Evolutionary conservation across 805 yeast genomes (phyloP), one percentile per base, ranked within the genome.

Genomic region (Starmerella potacharoeniae): DNA sequence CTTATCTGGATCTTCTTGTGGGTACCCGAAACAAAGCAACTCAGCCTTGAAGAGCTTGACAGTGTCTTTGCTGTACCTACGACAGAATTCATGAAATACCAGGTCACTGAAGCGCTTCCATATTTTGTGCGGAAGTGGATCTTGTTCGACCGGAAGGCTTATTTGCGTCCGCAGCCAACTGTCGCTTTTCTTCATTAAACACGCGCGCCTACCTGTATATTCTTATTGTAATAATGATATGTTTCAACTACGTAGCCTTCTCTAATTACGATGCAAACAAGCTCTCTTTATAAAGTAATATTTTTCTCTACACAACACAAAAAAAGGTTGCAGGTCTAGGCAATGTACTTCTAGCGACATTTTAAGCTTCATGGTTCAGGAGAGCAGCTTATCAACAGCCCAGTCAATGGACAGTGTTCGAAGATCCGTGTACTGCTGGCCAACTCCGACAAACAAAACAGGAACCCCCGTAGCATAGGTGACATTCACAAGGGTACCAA

Each of bases 401-500:
- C 95, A 84, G 56, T 84, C 88, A 9, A 91, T 95, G 66, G 91
- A 85, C 62, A 91, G 73, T 11, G 95, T 84, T 69, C 96, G 80
- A 58, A 91, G 75, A 69, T 91, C 98, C 0, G 97, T 91, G 65
- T 91, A 91, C 2, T 95, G 91, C 73, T 91, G 98, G 11, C 98
- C 98, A 3, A 90, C 88, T 37, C 98, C 98, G 52, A 91, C 93
- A 69, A 93, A 93, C 60, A 91, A 74, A 39, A 91, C 93, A 0
- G 98, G 98, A 28, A 91, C 93, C 35, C 90, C 87, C 0, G 97
- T 93, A 5, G 96, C 90, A 74, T 86, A 86, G 1, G 95, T 96
- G 95, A 91, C 87, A 68, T 93, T 93, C 30, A 91, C 96, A 87
- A 91, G 86, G 1, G 96, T 83, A 29, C 98, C 98, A 45, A 91